A percentile compares a stretch with the other conserved stretches of the same genome.
Conservation (phyloP, 495 filamentous ascomycete genomes). For the Aspergillus hancockii region DNA sequence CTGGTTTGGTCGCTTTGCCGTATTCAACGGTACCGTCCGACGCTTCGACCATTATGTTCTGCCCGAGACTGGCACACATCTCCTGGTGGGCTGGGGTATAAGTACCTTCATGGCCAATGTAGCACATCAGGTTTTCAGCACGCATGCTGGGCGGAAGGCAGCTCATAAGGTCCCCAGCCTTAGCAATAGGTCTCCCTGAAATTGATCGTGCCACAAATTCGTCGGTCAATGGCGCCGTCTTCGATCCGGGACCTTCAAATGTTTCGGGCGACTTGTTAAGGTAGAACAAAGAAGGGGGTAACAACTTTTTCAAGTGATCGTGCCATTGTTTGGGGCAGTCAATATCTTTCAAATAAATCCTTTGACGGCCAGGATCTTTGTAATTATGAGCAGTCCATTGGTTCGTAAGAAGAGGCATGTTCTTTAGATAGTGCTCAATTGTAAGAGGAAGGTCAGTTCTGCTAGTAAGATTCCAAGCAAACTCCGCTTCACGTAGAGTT, state of each 20-base stretch:
- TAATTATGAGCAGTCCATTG: slow-evolving; percentile 70
- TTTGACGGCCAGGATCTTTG: slow-evolving; percentile 69
- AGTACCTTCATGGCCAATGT: slow-evolving; percentile 95
- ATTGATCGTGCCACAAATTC: slow-evolving; percentile 4
- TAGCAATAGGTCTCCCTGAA: slow-evolving; percentile 42
- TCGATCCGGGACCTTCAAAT: slow-evolving; percentile 38
- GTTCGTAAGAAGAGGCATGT: slow-evolving; percentile 73
- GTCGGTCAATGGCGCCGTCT: background rate
- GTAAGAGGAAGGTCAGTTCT: slow-evolving; percentile 74
- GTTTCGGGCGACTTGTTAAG: slow-evolving; percentile 74
- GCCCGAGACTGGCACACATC: slow-evolving; percentile 94
- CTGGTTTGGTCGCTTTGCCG: slow-evolving; percentile 68
- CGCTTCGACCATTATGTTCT: slow-evolving; percentile 96
- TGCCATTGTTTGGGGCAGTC: slow-evolving; percentile 87
- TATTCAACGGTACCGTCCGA: slow-evolving; percentile 59
- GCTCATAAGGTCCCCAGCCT: slow-evolving; percentile 90
- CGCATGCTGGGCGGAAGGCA: slow-evolving; percentile 81
- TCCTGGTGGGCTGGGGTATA: slow-evolving; percentile 96
- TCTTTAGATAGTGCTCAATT: slow-evolving; percentile 83
- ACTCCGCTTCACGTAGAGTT: slow-evolving; percentile 44
- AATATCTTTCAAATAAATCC: slow-evolving; percentile 93
- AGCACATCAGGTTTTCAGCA: slow-evolving; percentile 97
- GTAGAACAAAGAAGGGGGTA: slow-evolving; percentile 81
- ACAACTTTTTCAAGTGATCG: slow-evolving; percentile 69
- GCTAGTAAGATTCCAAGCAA: slow-evolving; percentile 72